phyloP scores from a whole-genome alignment of 192 early-diverging fungal species.

The Coemansia sp. region DNA sequence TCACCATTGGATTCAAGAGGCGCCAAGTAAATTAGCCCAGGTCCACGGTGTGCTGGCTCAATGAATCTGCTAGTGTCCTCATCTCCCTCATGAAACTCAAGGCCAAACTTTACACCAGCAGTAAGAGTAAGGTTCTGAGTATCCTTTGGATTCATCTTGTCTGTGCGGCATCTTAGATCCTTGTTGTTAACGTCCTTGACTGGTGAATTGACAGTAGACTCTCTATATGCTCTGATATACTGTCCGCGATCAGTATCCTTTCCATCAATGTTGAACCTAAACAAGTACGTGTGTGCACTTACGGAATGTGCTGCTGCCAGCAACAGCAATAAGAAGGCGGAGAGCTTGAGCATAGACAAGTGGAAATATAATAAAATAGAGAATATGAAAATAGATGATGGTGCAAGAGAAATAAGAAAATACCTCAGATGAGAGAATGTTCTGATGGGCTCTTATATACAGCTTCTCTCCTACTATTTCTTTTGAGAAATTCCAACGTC shows the following conservation, averaged over 20 bases:
- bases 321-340: not conserved
- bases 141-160: not conserved
- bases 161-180: conserved; percentile 6
- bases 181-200: not conserved
- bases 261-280: not conserved
- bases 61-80: conserved; percentile 1
- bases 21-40: conserved; percentile 24
- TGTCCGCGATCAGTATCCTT: not conserved
- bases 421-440: not conserved
- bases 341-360: not conserved
- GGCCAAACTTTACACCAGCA: not conserved
- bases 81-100: conserved; percentile 9
- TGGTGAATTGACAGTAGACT: conserved; percentile 3
- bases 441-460: not conserved
- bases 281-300: not conserved
- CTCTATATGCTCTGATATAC: not conserved
- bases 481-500: not conserved
- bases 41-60: conserved; percentile 19
- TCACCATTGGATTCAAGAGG: conserved; percentile 9
- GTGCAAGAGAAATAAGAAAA: not conserved
- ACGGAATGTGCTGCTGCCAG: not conserved
- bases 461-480: not conserved
- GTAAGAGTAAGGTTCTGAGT: not conserved
- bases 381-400: not conserved
- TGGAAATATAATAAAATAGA: not conserved